phyloP scores from a whole-genome alignment of 345 rosid genomes.

The Moricandia arvensis region DNA sequence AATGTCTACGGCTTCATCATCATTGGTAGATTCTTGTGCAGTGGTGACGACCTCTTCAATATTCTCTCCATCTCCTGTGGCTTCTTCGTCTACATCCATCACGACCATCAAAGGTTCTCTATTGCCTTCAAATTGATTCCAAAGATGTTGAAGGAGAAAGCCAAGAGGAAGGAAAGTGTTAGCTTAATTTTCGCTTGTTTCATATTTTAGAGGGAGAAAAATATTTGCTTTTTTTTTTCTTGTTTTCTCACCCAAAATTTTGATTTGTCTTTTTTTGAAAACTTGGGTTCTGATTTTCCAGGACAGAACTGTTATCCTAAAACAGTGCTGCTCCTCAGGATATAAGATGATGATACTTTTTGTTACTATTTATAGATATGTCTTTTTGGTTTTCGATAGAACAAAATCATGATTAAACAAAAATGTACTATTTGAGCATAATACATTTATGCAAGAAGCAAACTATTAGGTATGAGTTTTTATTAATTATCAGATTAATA shows the following conservation, averaged over 20 bases:
- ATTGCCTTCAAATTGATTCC: constrained; percentile 21
- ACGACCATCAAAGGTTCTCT: constrained; percentile 27
- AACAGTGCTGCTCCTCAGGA: neutral
- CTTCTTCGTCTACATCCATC: constrained; percentile 24
- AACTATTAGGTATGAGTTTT: too few species aligned
- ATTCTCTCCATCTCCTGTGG: constrained; percentile 10
- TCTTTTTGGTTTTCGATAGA: too few species aligned
- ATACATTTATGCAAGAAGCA: too few species aligned
- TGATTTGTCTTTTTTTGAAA: neutral
- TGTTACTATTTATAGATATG: too few species aligned
- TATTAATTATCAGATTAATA: too few species aligned
- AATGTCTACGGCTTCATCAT: constrained; percentile 24
- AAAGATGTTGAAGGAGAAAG: constrained; percentile 25
- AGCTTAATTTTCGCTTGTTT: constrained; percentile 31
- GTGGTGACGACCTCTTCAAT: neutral
- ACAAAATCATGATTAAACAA: too few species aligned
- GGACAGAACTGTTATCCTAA: neutral
- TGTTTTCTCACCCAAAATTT: neutral
- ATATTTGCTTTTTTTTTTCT: neutral
- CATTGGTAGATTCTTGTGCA: constrained; percentile 7
- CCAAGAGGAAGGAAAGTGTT: constrained; percentile 1
- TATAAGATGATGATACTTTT: neutral
- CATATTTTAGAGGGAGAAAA: constrained; percentile 5
- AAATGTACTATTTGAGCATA: too few species aligned
- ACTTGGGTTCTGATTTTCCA: neutral